A percentile compares a stretch with the other conserved stretches of the same genome.
These are phyloP conservation scores for Zopfochytrium polystomum DNA, from an alignment of 371 early-diverging fungal genomes.

Conservation along the genomic window DNA sequence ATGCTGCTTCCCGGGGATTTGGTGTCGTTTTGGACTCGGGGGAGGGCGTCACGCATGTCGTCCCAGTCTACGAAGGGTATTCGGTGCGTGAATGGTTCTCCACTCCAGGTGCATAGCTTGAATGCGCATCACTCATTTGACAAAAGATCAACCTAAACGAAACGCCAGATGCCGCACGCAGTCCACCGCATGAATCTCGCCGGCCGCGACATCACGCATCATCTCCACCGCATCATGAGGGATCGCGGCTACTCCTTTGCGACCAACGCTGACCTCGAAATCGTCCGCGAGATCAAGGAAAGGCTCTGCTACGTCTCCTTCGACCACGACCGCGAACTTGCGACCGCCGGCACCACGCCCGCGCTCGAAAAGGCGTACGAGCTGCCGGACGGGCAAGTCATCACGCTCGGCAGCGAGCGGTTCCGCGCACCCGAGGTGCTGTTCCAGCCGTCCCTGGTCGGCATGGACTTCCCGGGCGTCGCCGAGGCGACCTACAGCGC, in stretches of 20 bases:
- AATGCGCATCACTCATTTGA: no score
- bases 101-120: background rate
- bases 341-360: conserved; percentile 38
- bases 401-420: conserved; percentile 57
- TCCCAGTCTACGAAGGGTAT: conserved; percentile 67
- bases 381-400: conserved; percentile 59
- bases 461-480: conserved; percentile 74
- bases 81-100: conserved; percentile 22
- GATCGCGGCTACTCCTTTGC: conserved; percentile 56
- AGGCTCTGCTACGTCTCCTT: conserved; percentile 61
- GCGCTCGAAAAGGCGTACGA: conserved; percentile 52
- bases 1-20: conserved; percentile 61
- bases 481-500: conserved; percentile 58
- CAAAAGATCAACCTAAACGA: background rate
- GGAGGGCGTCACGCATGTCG: conserved; percentile 64
- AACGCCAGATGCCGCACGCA: conserved; percentile 54
- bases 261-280: conserved; percentile 65
- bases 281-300: conserved; percentile 64
- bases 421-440: conserved; percentile 86
- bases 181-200: conserved; percentile 58
- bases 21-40: conserved; percentile 66
- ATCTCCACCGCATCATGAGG: conserved; percentile 52
- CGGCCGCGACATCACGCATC: conserved; percentile 59
- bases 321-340: conserved; percentile 56
- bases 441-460: no score